Evolutionary conservation across 257 asterid genomes (phyloP).

Genomic region (Solanum lycopersicoides): DNA sequence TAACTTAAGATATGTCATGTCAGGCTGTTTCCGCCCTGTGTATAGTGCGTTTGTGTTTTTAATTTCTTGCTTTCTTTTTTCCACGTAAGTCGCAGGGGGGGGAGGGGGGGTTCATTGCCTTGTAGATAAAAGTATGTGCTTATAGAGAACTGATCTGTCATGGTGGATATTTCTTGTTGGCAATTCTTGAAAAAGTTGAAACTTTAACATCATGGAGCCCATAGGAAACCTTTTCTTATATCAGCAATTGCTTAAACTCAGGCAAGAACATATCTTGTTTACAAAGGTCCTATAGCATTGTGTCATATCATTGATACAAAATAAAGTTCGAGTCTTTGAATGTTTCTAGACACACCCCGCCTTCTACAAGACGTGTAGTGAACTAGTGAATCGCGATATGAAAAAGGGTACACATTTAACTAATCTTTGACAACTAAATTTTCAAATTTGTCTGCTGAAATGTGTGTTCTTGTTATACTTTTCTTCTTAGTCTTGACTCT

Average conservation of each 20-base stretch:
- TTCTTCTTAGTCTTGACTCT: background rate
- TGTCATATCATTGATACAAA: background rate
- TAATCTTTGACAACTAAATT: background rate
- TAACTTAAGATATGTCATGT: background rate
- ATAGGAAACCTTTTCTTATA: background rate
- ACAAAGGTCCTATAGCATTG: background rate
- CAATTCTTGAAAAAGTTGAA: slow-evolving; percentile 4
- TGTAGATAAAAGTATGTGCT: background rate
- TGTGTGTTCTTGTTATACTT: background rate
- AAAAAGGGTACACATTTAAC: background rate
- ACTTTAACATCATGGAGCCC: background rate
- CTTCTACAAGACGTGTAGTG: background rate
- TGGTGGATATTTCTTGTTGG: background rate
- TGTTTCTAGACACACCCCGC: background rate
- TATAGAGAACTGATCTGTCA: background rate
- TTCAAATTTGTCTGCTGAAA: background rate
- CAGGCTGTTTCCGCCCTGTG: background rate
- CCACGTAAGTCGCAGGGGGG: background rate
- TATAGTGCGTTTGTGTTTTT: no score
- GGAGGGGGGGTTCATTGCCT: background rate
- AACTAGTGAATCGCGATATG: background rate
- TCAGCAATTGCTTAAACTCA: background rate
- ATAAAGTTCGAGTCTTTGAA: background rate
- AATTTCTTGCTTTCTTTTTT: background rate
- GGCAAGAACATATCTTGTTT: no score